These are phyloP conservation scores for Lentinula guzmanii DNA, from an alignment of 768 basidiomycete species.

Conservation along the genomic window DNA sequence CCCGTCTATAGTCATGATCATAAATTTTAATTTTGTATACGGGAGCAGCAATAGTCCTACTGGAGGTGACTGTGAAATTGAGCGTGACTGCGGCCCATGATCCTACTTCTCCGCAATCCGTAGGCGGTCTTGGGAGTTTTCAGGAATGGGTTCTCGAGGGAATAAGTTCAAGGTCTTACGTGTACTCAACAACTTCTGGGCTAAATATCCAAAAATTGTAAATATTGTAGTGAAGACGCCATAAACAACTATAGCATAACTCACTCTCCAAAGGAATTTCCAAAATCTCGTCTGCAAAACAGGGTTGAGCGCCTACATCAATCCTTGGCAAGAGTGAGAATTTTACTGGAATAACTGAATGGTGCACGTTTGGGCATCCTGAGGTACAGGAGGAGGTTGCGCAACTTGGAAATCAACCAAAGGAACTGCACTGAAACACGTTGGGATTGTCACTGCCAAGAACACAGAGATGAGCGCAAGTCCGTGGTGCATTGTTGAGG, in stretches of 20 bases:
- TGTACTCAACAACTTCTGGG: conserved; percentile 4
- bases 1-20: conserved; percentile 31
- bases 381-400: conserved; percentile 64
- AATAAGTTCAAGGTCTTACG: not conserved
- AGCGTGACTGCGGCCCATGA: conserved; percentile 72
- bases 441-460: not conserved
- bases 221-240: not conserved
- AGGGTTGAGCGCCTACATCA: conserved; percentile 1
- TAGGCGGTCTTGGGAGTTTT: conserved; percentile 48
- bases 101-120: conserved; percentile 62
- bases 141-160: not conserved
- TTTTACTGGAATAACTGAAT: conserved; percentile 56
- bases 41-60: not conserved
- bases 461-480: not conserved
- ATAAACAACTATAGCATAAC: conserved; percentile 13
- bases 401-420: conserved; percentile 65
- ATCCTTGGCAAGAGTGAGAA: not conserved
- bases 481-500: not conserved
- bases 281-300: conserved; percentile 56
- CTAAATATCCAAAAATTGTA: not conserved
- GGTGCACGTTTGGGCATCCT: conserved; percentile 55
- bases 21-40: no score
- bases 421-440: conserved; percentile 20
- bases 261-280: conserved; percentile 63
- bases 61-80: conserved; percentile 74